Percentiles rank a stretch among this genome's conserved stretches.
These are phyloP conservation scores for Linnemannia exigua DNA, from an alignment of 192 early-diverging fungal genomes.

Conservation along the genomic window DNA sequence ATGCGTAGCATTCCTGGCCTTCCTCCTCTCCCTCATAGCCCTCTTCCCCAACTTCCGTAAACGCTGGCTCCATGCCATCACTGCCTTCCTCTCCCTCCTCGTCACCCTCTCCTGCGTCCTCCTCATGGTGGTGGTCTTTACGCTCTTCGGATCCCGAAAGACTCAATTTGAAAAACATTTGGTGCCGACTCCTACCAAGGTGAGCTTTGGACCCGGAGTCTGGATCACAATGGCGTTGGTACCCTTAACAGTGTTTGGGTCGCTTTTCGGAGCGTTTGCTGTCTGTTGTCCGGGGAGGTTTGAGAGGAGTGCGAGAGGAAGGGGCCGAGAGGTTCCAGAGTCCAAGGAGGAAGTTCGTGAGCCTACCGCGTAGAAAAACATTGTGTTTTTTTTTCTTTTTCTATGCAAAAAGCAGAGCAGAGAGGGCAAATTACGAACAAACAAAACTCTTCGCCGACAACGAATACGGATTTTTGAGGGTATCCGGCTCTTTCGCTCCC, in stretches of 20 bases:
- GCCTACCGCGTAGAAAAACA: not conserved
- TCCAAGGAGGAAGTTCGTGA: conserved; percentile 36
- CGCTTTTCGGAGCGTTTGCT: conserved; percentile 29
- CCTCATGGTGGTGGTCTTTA: conserved; percentile 35
- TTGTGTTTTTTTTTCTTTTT: conserved; percentile 5
- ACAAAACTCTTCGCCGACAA: no score
- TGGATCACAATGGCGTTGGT: conserved; percentile 46
- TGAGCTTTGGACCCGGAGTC: conserved; percentile 33
- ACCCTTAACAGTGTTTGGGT: conserved; percentile 36
- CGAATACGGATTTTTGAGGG: no score
- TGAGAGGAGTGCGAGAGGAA: not conserved
- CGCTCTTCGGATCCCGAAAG: conserved; percentile 34
- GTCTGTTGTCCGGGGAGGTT: conserved; percentile 43
- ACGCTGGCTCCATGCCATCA: conserved; percentile 36
- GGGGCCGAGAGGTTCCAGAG: not conserved
- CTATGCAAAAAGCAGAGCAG: not conserved
- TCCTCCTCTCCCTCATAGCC: conserved; percentile 28
- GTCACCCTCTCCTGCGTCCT: conserved; percentile 35
- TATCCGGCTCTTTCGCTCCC: no score
- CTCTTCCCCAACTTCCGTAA: conserved; percentile 33
- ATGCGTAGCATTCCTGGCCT: conserved; percentile 32
- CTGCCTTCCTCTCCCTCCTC: conserved; percentile 25
- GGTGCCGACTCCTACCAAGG: not conserved
- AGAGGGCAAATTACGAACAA: no score
- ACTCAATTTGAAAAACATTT: conserved; percentile 38